A percentile compares a stretch with the other conserved stretches of the same genome.
Conservation (phyloP, 2,329 filamentous ascomycete genomes). For the Didymella glomerata region DNA sequence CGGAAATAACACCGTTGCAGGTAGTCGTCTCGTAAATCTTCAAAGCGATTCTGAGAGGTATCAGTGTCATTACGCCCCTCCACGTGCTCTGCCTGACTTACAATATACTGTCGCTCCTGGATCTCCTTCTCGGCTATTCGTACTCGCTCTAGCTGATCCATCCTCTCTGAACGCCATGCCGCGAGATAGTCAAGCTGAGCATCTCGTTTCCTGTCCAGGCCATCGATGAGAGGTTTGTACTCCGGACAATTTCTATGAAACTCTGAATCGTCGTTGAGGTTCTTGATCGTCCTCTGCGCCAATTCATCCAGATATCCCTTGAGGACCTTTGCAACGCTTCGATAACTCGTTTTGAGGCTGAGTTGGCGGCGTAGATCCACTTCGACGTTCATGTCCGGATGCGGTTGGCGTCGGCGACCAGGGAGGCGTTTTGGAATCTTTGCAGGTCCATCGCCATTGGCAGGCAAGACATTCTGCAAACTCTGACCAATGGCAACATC, state of each 20-base stretch:
- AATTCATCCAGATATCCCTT: constrained; percentile 73
- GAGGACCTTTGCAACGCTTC: constrained; percentile 68
- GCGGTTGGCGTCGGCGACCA: constrained; percentile 58
- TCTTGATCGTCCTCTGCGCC: constrained; percentile 66
- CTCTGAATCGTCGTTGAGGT: constrained; percentile 63
- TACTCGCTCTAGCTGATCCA: constrained; percentile 49
- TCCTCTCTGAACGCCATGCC: constrained; percentile 49
- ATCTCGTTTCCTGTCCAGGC: constrained; percentile 61
- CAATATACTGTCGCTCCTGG: constrained; percentile 48
- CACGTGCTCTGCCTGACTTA: constrained; percentile 26
- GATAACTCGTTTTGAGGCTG: constrained; percentile 71
- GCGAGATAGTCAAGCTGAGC: constrained; percentile 51
- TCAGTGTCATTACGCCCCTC: not conserved
- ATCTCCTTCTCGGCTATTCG: constrained; percentile 48
- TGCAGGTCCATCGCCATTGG: constrained; percentile 48
- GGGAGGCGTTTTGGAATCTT: constrained; percentile 51
- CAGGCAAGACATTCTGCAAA: constrained; percentile 47
- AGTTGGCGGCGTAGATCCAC: constrained; percentile 65
- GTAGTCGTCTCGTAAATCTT: constrained; percentile 45
- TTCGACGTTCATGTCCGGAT: constrained; percentile 57
- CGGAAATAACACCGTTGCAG: constrained; percentile 51
- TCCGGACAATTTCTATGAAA: constrained; percentile 64
- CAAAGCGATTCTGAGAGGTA: constrained; percentile 40
- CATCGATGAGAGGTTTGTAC: constrained; percentile 60
- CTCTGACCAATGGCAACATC: constrained; percentile 45